Conservation (phyloP, 306 rosid species). For the Benincasa hispida region DNA sequence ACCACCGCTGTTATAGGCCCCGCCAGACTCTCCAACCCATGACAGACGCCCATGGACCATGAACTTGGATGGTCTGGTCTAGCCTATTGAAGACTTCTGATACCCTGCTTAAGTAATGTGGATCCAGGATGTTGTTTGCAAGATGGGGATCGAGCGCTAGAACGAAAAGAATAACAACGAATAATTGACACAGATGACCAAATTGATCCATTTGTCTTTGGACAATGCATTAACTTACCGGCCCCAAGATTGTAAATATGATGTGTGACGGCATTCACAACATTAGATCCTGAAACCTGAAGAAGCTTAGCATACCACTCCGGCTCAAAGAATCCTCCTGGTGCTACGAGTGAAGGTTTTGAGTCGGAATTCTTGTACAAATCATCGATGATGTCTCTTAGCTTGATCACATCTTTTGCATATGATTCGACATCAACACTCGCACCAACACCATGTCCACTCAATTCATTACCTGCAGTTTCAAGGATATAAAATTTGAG, state of each 20-base stretch:
- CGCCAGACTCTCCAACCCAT: conserved; percentile 99
- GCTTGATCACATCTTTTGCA: conserved; percentile 66
- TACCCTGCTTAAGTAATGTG: conserved; percentile 38
- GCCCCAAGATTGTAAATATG: conserved; percentile 86
- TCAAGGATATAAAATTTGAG: neutral
- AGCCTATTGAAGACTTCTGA: conserved; percentile 33
- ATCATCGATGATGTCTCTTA: conserved; percentile 32
- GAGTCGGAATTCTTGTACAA: conserved; percentile 27
- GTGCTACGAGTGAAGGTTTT: conserved; percentile 78
- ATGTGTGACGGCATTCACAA: conserved; percentile 52
- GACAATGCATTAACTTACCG: conserved; percentile 29
- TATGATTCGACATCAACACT: conserved; percentile 59
- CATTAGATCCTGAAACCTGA: conserved; percentile 58
- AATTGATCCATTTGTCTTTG: neutral
- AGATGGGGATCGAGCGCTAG: conserved; percentile 58
- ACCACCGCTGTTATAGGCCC: conserved; percentile 90
- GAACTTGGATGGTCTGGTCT: conserved; percentile 32
- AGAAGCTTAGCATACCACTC: conserved; percentile 69
- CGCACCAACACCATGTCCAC: conserved; percentile 79
- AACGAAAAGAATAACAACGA: conserved; percentile 9
- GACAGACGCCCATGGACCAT: conserved; percentile 80
- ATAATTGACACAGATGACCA: neutral
- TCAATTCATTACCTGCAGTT: conserved; percentile 68
- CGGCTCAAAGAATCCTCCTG: conserved; percentile 77
- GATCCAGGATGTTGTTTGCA: conserved; percentile 51